Evolutionary conservation across 148 eudicot species (phyloP).

Genomic region (Beta vulgaris): DNA sequence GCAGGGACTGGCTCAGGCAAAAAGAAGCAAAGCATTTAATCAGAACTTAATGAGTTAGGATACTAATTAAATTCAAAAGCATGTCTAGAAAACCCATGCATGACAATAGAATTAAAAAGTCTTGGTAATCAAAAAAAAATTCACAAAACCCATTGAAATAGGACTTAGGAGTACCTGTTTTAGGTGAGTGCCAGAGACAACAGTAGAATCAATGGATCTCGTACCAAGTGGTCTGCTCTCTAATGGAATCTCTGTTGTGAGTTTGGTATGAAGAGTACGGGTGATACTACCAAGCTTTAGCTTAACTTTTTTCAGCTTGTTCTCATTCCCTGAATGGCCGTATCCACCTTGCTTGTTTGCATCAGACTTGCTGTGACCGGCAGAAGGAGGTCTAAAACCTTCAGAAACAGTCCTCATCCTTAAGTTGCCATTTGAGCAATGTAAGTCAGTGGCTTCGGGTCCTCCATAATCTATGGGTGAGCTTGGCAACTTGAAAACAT

Average conservation of each 20-base stretch:
- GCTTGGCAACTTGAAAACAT: conserved; percentile 18
- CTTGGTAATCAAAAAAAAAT: background rate
- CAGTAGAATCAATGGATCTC: conserved; percentile 10
- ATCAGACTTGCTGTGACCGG: conserved; percentile 1
- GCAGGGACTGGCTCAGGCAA: background rate
- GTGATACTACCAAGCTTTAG: conserved; percentile 44
- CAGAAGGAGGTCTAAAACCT: background rate
- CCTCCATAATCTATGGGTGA: conserved; percentile 21
- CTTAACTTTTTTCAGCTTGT: conserved; percentile 36
- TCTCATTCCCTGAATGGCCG: conserved; percentile 18
- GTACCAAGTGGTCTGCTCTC: conserved; percentile 10
- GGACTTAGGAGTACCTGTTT: too few species aligned
- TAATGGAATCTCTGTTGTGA: conserved; percentile 8
- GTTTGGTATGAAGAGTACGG: conserved; percentile 30
- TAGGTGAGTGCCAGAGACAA: conserved; percentile 9
- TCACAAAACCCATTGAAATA: conserved; percentile 4
- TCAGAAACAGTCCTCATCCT: conserved; percentile 2
- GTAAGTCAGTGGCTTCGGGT: conserved; percentile 19
- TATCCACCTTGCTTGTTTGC: conserved; percentile 13
- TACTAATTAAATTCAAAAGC: background rate
- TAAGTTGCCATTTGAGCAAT: conserved; percentile 19
- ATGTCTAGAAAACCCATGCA: background rate
- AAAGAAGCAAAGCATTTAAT: background rate
- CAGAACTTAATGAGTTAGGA: background rate
- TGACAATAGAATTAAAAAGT: background rate